Base-by-base conservation (phyloP, 495 filamentous ascomycete species). In the Sordaria brevicollis region DNA sequence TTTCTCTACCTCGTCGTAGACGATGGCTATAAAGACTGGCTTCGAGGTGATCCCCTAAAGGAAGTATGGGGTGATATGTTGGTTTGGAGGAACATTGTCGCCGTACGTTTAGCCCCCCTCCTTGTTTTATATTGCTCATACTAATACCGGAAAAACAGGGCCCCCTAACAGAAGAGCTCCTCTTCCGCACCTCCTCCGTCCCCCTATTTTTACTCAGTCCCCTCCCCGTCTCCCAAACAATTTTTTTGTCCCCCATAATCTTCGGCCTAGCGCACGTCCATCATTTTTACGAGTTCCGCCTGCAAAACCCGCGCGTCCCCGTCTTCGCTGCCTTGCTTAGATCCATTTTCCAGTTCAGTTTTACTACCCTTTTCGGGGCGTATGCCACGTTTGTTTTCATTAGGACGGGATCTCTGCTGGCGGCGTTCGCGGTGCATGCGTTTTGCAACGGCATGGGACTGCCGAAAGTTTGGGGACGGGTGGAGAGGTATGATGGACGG, bases 251-350 rank as follows among this genome's bases (percentile, higher is more conserved):
- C 0, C 95, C 95, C 2, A 79, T 98, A 10, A 91, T 96, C 80
- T 99, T 99, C 78, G 95, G 96, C 68, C 91, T 99, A 66, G 92
- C 94, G 11, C 95, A 99, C 81, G 79, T 97, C 34, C 94, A 99
- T 80, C 95, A 98, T 81, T 92, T 93, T 79, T 97, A 97, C 81
- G 95, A 99, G 81, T 97, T 94, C 82, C 87, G 89, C 35, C 81
- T 96, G 10, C 91, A 89, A 1, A 87, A 97, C 75, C 93, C 94
- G 17, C 82, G 88, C 71, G 88, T 89, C 2, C 84, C 90, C 5
- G 72, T 87, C 13, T 43, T 83, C 5, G 81, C 83, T 2, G 89
- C 88, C 5, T 68, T 94, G 1, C 71, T 92, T 5, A 88, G 92
- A 57, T 91, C 91, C 1, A 43, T 93, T 21, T 86, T 97, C 71